Base-by-base conservation (phyloP, 2,329 filamentous ascomycete genomes). In the Polychaeton citri region DNA sequence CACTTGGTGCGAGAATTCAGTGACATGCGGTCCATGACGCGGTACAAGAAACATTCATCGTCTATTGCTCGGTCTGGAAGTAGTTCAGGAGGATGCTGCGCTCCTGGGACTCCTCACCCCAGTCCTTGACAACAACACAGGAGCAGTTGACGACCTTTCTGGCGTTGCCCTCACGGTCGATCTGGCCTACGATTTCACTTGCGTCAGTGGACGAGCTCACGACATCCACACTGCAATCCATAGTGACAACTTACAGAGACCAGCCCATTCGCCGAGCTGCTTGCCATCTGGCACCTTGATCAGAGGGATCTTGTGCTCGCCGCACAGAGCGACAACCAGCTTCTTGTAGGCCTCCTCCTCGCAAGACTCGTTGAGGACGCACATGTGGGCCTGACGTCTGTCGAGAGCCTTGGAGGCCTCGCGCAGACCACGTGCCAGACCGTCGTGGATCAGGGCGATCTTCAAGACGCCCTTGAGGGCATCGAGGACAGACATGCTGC, bases 261-360 rank as follows among this genome's bases (percentile, higher is more conserved):
- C 90, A 64, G 92, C 88, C 90, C 90, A 98, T 76, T 98, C 90
- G 73, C 90, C 90, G 59, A 98, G 75, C 77, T 95, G 84, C 81
- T 98, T 98, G 68, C 90, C 90, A 68, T 98, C 90, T 54, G 87
- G 88, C 49, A 98, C 90, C 84, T 98, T 96, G 79, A 98, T 98
- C 59, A 98, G 74, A 51, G 90, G 90, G 60, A 98, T 98, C 80
- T 95, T 95, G 76, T 98, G 90, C 79, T 98, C 90, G 49, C 81
- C 84, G 83, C 90, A 98, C 44, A 98, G 82, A 46, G 90, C 90
- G 55, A 96, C 83, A 58, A 98, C 88, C 52, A 98, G 79, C 82
- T 98, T 98, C 86, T 98, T 98, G 79, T 98, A 98, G 53, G 90
- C 88, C 71, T 98, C 90, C 79, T 98, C 90, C 75, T 98, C 90